Evolutionary conservation across 495 filamentous ascomycete species (phyloP).

Genomic region (Usnea hakonensis): DNA sequence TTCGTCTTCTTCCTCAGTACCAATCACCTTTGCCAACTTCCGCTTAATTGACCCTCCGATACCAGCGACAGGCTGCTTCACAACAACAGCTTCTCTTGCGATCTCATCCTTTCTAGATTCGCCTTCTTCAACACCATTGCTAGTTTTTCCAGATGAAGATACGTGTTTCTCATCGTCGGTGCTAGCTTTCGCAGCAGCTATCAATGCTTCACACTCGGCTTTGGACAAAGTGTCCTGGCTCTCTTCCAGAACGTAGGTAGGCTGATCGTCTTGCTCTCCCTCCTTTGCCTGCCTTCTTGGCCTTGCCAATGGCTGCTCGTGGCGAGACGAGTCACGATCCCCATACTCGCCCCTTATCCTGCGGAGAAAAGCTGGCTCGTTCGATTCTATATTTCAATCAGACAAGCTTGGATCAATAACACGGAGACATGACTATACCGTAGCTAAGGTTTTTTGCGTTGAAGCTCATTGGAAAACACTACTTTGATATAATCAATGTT

Average conservation of each 20-base stretch:
- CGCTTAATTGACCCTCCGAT: conserved; percentile 15
- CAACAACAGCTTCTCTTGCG: neutral
- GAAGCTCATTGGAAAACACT: neutral
- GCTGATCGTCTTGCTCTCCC: conserved; percentile 31
- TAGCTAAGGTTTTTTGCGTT: conserved; percentile 23
- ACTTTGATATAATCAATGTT: neutral
- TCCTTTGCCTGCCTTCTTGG: conserved; percentile 26
- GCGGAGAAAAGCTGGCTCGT: conserved; percentile 22
- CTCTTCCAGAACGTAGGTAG: conserved; percentile 33
- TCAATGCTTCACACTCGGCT: conserved; percentile 21
- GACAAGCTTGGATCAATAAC: neutral
- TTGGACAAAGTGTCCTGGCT: conserved; percentile 34
- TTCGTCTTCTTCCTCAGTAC: conserved; percentile 20
- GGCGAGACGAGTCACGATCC: conserved; percentile 17
- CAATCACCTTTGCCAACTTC: conserved; percentile 17
- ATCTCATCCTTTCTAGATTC: neutral
- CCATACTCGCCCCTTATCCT: conserved; percentile 14
- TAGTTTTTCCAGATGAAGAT: neutral
- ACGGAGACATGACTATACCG: conserved; percentile 8
- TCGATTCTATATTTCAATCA: conserved; percentile 13
- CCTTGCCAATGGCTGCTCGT: conserved; percentile 24
- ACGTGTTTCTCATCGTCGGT: neutral
- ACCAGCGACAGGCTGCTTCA: conserved; percentile 1
- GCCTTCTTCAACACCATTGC: neutral
- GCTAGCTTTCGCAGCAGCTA: neutral